phyloP scores from a whole-genome alignment of 352 stramenopile species.

The Pythium aquatile region DNA sequence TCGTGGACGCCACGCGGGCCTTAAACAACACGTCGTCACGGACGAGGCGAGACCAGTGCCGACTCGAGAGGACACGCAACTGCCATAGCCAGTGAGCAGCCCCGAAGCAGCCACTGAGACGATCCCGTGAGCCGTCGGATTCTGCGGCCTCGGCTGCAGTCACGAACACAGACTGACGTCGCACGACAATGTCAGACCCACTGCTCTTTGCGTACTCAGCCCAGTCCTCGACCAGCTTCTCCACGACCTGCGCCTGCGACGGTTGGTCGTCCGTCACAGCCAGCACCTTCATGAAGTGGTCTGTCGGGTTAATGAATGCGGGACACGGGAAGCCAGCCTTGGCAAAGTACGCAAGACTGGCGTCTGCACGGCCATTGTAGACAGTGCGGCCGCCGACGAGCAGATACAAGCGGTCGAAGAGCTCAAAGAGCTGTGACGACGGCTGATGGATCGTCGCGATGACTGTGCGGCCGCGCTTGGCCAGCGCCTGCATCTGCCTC shows the following conservation, averaged over 20 bases:
- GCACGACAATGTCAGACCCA: conserved; percentile 9
- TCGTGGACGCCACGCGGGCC: conserved; percentile 22
- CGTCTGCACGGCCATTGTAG: conserved; percentile 53
- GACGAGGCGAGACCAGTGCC: conserved; percentile 27
- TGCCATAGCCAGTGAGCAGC: conserved; percentile 4
- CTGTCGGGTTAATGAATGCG: conserved; percentile 54
- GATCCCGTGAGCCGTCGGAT: background rate
- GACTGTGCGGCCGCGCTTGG: conserved; percentile 76
- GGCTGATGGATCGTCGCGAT: conserved; percentile 74
- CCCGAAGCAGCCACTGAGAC: background rate
- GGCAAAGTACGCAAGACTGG: conserved; percentile 54
- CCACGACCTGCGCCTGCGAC: conserved; percentile 10
- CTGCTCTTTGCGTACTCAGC: background rate
- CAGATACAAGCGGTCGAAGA: conserved; percentile 62
- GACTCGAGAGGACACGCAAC: conserved; percentile 6
- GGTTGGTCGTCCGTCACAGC: conserved; percentile 27
- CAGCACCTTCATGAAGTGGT: conserved; percentile 68
- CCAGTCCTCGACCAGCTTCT: conserved; percentile 14
- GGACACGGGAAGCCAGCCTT: conserved; percentile 49
- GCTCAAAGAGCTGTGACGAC: conserved; percentile 59
- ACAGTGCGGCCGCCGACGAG: conserved; percentile 44
- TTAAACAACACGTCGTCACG: conserved; percentile 32
- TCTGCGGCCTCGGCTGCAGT: background rate
- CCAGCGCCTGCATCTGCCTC: conserved; percentile 55
- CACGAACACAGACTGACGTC: conserved; percentile 9